Evolutionary conservation across 2,329 filamentous ascomycete species (phyloP), one percentile per base, ranked within the genome.

Genomic region (Fusarium dimerum): DNA sequence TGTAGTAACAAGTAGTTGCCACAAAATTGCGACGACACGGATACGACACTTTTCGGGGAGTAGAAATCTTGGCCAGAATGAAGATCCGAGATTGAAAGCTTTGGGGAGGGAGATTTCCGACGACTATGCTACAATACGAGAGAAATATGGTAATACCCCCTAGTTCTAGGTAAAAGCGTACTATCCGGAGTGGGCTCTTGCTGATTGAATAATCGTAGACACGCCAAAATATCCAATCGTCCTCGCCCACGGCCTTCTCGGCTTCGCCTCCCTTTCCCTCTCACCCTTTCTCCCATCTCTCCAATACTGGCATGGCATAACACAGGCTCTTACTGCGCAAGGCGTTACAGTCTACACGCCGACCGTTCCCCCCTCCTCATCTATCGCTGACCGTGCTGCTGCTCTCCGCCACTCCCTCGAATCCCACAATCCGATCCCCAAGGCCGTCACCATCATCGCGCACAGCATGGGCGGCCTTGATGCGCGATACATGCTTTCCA

Each of bases 381-480:
- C 78, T 51, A 86, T 88, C 64, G 79, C 83, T 67, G 75, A 80
- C 54, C 80, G 84, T 50, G 84, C 85, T 26, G 76, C 77, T 52
- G 77, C 77, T 60, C 76, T 88, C n/a, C 77, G 77, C 32, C 64
- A 72, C 56, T 76, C 81, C 56, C 85, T 87, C 52, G 75, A 75
- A 44, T 63, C 69, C 18, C 66, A 70, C 34, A 71, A 69, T 10
- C 75, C 79, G 2, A 40, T 46, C 12, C 57, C 52, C 13, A 48
- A 57, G 18, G 57, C 86, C 46, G 90, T 96, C 59, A 90, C 90
- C 66, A 89, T 96, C 53, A 78, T 92, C 17, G 83, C 83, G 40
- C 88, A 92, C 71, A 82, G 78, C 60, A 86, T 86, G 83, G 83
- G 85, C 44, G 84, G 85, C 2, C 74, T 88, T 4, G 85, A 87